phyloP scores from a whole-genome alignment of 202 grass and related monocot genomes.

The Panicum hallii region DNA sequence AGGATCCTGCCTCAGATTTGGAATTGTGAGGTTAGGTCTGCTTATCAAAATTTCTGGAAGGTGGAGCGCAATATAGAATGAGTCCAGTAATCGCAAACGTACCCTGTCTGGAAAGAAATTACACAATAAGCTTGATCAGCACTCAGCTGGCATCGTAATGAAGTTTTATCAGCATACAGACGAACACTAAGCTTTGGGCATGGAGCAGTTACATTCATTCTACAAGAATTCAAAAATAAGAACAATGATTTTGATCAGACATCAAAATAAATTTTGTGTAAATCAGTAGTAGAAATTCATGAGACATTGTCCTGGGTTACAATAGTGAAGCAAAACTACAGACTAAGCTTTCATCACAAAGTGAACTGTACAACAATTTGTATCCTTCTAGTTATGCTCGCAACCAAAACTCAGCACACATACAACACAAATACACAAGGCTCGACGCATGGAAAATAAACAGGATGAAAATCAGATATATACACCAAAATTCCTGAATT shows the following conservation, averaged over 20 bases:
- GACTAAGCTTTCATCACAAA: background rate
- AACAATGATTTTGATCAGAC: background rate
- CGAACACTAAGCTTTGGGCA: background rate
- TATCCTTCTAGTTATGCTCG: background rate
- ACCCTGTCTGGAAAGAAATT: no score
- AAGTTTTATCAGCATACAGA: background rate
- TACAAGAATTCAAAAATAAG: background rate
- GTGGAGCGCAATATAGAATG: no score
- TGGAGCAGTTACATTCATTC: background rate
- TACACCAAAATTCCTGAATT: constrained; percentile 1
- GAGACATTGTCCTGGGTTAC: background rate
- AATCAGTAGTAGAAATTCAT: background rate
- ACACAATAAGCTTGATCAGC: no score
- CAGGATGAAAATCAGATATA: constrained; percentile 8
- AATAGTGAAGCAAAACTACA: background rate
- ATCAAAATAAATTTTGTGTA: constrained; percentile 3
- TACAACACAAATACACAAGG: background rate
- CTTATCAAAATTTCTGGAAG: no score
- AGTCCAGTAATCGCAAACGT: no score
- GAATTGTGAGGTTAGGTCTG: no score
- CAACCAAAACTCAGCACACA: constrained; percentile 12
- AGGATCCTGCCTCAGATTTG: no score
- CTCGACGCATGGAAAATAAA: background rate
- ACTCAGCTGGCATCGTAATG: no score
- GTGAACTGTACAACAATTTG: constrained; percentile 39